Evolutionary conservation across 2,329 filamentous ascomycete genomes (phyloP), one percentile per base, ranked within the genome.

Genomic region (Pseudogymnoascus sp.): DNA sequence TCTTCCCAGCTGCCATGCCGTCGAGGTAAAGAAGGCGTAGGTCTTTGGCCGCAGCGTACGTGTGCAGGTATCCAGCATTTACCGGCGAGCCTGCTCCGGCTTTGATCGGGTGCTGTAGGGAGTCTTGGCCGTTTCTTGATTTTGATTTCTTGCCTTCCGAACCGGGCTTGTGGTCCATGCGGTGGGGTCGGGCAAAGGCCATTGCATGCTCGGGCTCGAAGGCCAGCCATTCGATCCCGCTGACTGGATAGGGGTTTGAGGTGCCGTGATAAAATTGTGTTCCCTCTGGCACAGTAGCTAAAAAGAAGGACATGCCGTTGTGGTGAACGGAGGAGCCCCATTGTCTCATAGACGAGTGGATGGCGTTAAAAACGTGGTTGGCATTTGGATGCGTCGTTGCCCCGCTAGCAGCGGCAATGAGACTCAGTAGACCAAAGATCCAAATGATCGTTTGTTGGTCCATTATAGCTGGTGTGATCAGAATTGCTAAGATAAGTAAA

Each of bases 181-280:
- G 9, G 33, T 13, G 33, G 8, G 33, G 33, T 35, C 33, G 72
- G 0, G 87, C 85, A 74, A 92, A 91, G 2, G 78, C 71, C 67
- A 88, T 78, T 0, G 88, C 86, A 73, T 92, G 89, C 69, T 92
- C 88, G 3, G 87, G 81, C 72, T 92, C 89, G 70, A 91, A 92
- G 0, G 89, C 89, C 1, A 92, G 77, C 88, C 89, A 91, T 69
- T 91, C 86, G 2, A 79, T 81, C 0, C 79, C 81, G 2, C 74
- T 73, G 0, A 89, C 79, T 0, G 79, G 76, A 1, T 80, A 73
- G 0, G 76, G 68, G 0, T 70, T 72, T 8, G 67, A 68, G 0
- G 79, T 80, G 11, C 89, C 89, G 70, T 92, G 89, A 69, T 91
- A 90, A 9, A 91, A 73, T 36, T 86, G 76, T 0, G 85, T 87